Percentiles rank a stretch among this genome's conserved stretches.
Evolutionary conservation across 2,329 filamentous ascomycete species (phyloP).

Genomic region (Celoporthe dispersa): DNA sequence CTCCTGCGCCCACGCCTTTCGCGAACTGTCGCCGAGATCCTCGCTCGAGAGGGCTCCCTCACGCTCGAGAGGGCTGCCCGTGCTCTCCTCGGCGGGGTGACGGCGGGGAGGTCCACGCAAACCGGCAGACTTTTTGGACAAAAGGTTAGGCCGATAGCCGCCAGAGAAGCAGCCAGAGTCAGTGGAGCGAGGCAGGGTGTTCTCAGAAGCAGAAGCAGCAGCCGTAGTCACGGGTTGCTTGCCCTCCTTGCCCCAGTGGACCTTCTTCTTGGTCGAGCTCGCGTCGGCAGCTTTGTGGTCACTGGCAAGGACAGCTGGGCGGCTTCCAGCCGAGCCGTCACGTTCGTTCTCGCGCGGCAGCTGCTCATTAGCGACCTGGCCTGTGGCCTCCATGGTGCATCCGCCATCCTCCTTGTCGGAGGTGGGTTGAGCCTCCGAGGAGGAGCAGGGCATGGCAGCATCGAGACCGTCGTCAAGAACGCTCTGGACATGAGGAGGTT

Average conservation of each 20-base stretch:
- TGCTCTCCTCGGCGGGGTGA: conserved; percentile 26
- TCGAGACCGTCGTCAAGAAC: neutral
- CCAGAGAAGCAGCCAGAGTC: conserved; percentile 6
- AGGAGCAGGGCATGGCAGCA: neutral
- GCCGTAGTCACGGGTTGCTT: conserved; percentile 6
- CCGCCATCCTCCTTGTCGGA: neutral
- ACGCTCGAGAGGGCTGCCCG: conserved; percentile 25
- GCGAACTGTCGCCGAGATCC: conserved; percentile 18
- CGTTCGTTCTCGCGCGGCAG: neutral
- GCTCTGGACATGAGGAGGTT: conserved; percentile 20
- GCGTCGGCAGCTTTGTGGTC: neutral
- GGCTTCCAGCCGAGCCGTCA: neutral
- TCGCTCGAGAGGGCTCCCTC: neutral
- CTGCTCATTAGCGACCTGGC: neutral
- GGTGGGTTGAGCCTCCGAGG: neutral
- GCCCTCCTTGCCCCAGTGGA: conserved; percentile 21
- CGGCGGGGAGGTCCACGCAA: conserved; percentile 19
- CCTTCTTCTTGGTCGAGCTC: conserved; percentile 17
- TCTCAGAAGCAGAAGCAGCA: neutral
- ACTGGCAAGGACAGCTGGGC: neutral
- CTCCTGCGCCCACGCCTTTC: neutral
- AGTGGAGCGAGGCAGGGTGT: neutral
- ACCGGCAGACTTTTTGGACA: conserved; percentile 12
- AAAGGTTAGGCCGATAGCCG: conserved; percentile 1
- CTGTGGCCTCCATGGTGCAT: conserved; percentile 6